phyloP scores from a whole-genome alignment of 345 rosid genomes.

The Draba incana region DNA sequence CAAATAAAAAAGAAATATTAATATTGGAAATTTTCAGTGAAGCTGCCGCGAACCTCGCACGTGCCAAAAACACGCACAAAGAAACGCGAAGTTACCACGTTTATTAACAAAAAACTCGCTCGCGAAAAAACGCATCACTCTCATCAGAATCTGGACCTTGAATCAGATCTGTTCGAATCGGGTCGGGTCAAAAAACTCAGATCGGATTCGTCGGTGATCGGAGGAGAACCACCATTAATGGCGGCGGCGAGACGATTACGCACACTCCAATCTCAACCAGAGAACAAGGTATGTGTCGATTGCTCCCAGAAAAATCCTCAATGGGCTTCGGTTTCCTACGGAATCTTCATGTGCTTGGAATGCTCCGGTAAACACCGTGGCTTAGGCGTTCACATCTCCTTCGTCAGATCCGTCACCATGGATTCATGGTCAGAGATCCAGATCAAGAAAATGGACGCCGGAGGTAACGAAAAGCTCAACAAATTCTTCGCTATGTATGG shows the following conservation, averaged over 20 bases:
- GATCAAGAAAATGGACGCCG: slow-evolving; percentile 95
- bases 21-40: slow-evolving; percentile 4
- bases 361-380: slow-evolving; percentile 99
- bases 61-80: slow-evolving; percentile 27
- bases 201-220: slow-evolving; percentile 35
- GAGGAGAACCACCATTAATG: slow-evolving; percentile 43
- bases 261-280: slow-evolving; percentile 79
- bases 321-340: slow-evolving; percentile 99
- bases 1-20: background rate
- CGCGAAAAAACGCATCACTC: slow-evolving; percentile 18
- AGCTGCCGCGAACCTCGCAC: slow-evolving; percentile 35
- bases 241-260: slow-evolving; percentile 84
- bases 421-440: slow-evolving; percentile 99
- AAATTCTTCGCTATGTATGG: slow-evolving; percentile 71
- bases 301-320: slow-evolving; percentile 97
- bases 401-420: slow-evolving; percentile 99
- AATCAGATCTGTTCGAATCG: slow-evolving; percentile 32
- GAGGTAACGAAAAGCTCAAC: slow-evolving; percentile 86
- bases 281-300: slow-evolving; percentile 91
- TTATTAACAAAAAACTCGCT: slow-evolving; percentile 19
- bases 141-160: slow-evolving; percentile 25
- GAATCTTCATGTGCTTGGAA: slow-evolving; percentile 96
- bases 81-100: background rate
- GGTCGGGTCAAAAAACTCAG: slow-evolving; percentile 37
- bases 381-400: slow-evolving; percentile 97